These are phyloP conservation scores for Hypoxylon sp. DNA, from an alignment of 2,329 filamentous ascomycete genomes.

Conservation along the genomic window DNA sequence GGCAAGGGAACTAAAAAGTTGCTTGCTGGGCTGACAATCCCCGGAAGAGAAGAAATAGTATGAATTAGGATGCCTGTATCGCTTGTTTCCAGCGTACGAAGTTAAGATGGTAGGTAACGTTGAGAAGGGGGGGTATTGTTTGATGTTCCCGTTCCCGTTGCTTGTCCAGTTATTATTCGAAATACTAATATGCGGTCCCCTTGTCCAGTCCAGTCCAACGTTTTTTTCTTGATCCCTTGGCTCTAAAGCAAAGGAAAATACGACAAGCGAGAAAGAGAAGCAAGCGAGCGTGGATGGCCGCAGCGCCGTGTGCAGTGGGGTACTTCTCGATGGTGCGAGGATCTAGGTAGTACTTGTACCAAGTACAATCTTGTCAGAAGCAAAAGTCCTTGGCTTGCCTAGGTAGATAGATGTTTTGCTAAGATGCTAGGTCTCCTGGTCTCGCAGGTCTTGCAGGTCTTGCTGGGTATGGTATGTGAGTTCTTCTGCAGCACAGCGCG, in stretches of 20 bases:
- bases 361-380: neutral
- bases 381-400: neutral
- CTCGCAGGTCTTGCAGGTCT: too few relatives aligned
- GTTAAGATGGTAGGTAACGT: slow-evolving; percentile 7
- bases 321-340: too few relatives aligned
- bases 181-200: neutral
- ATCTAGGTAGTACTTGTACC: neutral
- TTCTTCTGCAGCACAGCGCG: slow-evolving; percentile 16
- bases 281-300: too few relatives aligned
- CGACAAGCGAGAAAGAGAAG: too few relatives aligned
- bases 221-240: too few relatives aligned
- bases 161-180: too few relatives aligned
- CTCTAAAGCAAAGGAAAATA: too few relatives aligned
- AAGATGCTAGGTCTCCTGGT: neutral
- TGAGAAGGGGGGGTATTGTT: slow-evolving; percentile 13
- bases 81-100: slow-evolving; percentile 11
- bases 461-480: too few relatives aligned
- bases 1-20: slow-evolving; percentile 22
- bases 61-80: neutral
- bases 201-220: too few relatives aligned
- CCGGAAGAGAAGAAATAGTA: slow-evolving; percentile 5
- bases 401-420: too few relatives aligned
- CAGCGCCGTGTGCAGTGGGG: too few relatives aligned
- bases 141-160: slow-evolving; percentile 2
- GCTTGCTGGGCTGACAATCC: slow-evolving; percentile 22